Evolutionary conservation across 331 rosid species (phyloP).

Genomic region (Dryas integrifolia): DNA sequence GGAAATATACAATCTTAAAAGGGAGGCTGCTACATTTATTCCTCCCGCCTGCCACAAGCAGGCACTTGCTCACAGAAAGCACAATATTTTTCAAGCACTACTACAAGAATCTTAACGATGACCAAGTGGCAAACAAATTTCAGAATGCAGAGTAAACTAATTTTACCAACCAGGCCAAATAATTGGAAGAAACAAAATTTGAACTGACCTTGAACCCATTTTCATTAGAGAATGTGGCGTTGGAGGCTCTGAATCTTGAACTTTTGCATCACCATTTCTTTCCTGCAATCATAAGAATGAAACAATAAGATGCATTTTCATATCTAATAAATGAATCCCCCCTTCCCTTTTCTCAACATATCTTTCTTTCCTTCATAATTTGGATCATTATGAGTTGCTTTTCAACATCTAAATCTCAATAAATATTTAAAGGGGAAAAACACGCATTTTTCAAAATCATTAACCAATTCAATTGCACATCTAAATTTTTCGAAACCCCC

Average conservation of each 20-base stretch:
- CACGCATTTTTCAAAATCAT: background rate
- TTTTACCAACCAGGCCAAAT: background rate
- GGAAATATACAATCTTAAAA: background rate
- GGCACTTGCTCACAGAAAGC: slow-evolving; percentile 16
- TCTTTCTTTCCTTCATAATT: background rate
- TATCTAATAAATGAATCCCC: background rate
- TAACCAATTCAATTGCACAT: background rate
- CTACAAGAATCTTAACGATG: slow-evolving; percentile 18
- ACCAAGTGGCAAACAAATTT: slow-evolving; percentile 10
- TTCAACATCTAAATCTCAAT: background rate
- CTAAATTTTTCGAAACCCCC: slow-evolving; percentile 1
- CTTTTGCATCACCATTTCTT: slow-evolving; percentile 73
- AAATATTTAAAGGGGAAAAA: background rate
- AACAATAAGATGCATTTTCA: background rate
- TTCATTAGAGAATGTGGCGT: slow-evolving; percentile 80
- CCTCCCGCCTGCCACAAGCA: slow-evolving; percentile 12
- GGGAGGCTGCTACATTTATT: background rate
- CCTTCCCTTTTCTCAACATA: background rate
- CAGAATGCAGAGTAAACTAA: background rate
- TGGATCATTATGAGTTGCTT: background rate
- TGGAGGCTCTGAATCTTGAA: slow-evolving; percentile 87
- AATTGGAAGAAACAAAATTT: slow-evolving; percentile 16
- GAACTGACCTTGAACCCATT: slow-evolving; percentile 82
- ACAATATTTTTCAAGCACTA: slow-evolving; percentile 1
- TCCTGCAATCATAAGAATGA: slow-evolving; percentile 54